These are phyloP conservation scores for Penicillium sp. DNA, from an alignment of 2,329 filamentous ascomycete species.

Conservation along the genomic window DNA sequence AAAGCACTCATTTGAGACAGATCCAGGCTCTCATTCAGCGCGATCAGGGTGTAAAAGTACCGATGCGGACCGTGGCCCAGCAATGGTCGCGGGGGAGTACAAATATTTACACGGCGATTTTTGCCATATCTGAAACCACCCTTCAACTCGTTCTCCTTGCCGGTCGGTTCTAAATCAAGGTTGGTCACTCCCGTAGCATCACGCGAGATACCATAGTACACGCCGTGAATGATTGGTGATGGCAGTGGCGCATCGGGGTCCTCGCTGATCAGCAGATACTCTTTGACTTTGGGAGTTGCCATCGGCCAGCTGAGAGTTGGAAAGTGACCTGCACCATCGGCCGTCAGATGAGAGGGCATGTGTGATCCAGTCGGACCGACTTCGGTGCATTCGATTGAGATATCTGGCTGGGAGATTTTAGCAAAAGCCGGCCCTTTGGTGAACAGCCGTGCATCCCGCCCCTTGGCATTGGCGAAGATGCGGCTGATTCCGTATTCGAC, in stretches of 20 bases:
- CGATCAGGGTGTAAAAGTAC: conserved; percentile 49
- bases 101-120: conserved; percentile 38
- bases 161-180: conserved; percentile 35
- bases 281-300: conserved; percentile 28
- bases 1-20: conserved; percentile 31
- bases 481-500: conserved; percentile 14
- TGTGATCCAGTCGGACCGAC: conserved; percentile 21
- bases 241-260: conserved; percentile 46
- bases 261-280: conserved; percentile 46
- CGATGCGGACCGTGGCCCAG: conserved; percentile 49
- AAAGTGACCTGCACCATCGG: conserved; percentile 36
- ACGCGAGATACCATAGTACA: conserved; percentile 40
- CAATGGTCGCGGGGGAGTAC: conserved; percentile 44
- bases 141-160: conserved; percentile 18
- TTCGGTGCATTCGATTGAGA: conserved; percentile 20
- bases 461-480: conserved; percentile 13
- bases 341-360: conserved; percentile 36
- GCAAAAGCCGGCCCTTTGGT: conserved; percentile 21
- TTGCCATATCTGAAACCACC: conserved; percentile 46
- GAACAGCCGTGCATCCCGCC: conserved; percentile 22
- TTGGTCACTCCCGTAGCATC: conserved; percentile 29
- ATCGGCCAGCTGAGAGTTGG: conserved; percentile 41
- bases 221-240: conserved; percentile 43
- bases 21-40: conserved; percentile 42
- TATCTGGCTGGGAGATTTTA: conserved; percentile 12